A percentile compares a stretch with the other conserved stretches of the same genome.
phyloP scores from a whole-genome alignment of 2,329 filamentous ascomycete species.

The Hypoxylon sp. region DNA sequence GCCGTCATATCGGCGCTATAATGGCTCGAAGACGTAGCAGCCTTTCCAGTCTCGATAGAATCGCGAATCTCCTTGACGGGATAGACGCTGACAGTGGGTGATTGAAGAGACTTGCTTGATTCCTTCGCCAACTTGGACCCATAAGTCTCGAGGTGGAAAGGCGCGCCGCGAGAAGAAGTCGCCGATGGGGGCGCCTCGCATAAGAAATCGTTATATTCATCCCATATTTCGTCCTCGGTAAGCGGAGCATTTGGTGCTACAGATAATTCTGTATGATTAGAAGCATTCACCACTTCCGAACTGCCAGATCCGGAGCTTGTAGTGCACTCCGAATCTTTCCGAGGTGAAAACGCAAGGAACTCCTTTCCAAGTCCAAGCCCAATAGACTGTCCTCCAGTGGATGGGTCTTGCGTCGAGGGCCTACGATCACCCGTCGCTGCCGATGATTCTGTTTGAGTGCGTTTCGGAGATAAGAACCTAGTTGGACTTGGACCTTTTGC shows the following conservation, averaged over 20 bases:
- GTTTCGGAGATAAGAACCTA: conserved; percentile 57
- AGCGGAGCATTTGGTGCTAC: conserved; percentile 72
- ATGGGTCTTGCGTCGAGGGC: conserved; percentile 51
- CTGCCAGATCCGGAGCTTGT: conserved; percentile 72
- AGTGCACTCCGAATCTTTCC: conserved; percentile 76
- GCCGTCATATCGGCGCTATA: conserved; percentile 68
- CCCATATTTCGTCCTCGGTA: conserved; percentile 90
- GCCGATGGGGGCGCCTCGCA: conserved; percentile 71
- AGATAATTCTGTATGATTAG: conserved; percentile 74
- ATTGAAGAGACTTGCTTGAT: conserved; percentile 58
- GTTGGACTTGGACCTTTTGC: conserved; percentile 63
- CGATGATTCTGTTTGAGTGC: conserved; percentile 54
- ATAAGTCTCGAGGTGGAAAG: conserved; percentile 68
- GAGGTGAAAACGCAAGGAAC: conserved; percentile 79
- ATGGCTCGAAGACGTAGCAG: conserved; percentile 61
- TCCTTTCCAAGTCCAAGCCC: conserved; percentile 60
- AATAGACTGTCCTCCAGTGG: conserved; percentile 49
- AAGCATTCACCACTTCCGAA: conserved; percentile 71
- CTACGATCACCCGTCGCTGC: conserved; percentile 51
- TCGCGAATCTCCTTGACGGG: conserved; percentile 49
- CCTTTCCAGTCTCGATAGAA: conserved; percentile 52
- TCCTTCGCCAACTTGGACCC: conserved; percentile 54
- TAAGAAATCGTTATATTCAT: conserved; percentile 91
- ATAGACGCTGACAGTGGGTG: conserved; percentile 59
- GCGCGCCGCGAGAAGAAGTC: conserved; percentile 67